Percentiles rank a stretch among this genome's conserved stretches.
Conservation (phyloP, 2,329 filamentous ascomycete species). For the Fusarium nematophilum region DNA sequence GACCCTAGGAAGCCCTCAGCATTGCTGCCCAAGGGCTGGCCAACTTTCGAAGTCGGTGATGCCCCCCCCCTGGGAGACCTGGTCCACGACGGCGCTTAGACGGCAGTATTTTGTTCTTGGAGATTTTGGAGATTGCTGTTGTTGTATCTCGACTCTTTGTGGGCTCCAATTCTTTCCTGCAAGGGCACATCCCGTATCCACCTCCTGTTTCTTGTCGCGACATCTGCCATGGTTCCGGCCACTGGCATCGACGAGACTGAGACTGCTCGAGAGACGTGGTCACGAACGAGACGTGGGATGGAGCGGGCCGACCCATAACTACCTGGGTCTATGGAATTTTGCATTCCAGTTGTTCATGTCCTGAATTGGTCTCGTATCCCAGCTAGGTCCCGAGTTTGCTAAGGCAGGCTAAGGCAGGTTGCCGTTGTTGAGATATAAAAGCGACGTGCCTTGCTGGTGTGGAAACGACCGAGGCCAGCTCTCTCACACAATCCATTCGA, state of each 20-base stretch:
- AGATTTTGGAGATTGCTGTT: neutral
- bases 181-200: constrained; percentile 22
- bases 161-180: constrained; percentile 19
- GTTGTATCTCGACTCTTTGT: neutral
- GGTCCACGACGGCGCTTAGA: constrained; percentile 37
- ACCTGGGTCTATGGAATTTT: constrained; percentile 26
- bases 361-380: neutral
- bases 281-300: neutral
- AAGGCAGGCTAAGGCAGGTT: constrained; percentile 8
- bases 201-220: constrained; percentile 10
- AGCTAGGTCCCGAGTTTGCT: neutral
- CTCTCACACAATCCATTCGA: constrained; percentile 1
- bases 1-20: constrained; percentile 18
- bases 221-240: constrained; percentile 7
- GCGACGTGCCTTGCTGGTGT: neutral
- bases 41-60: constrained; percentile 29
- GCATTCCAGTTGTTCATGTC: constrained; percentile 4
- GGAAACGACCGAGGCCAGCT: neutral
- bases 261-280: constrained; percentile 8
- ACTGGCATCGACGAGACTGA: constrained; percentile 22
- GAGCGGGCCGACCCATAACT: constrained; percentile 34
- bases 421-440: constrained; percentile 3
- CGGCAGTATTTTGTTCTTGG: neutral
- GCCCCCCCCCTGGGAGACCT: constrained; percentile 24
- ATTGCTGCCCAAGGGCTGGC: constrained; percentile 35